These are phyloP conservation scores for Apiospora koreana DNA, from an alignment of 2,329 filamentous ascomycete genomes.

Conservation along the genomic window DNA sequence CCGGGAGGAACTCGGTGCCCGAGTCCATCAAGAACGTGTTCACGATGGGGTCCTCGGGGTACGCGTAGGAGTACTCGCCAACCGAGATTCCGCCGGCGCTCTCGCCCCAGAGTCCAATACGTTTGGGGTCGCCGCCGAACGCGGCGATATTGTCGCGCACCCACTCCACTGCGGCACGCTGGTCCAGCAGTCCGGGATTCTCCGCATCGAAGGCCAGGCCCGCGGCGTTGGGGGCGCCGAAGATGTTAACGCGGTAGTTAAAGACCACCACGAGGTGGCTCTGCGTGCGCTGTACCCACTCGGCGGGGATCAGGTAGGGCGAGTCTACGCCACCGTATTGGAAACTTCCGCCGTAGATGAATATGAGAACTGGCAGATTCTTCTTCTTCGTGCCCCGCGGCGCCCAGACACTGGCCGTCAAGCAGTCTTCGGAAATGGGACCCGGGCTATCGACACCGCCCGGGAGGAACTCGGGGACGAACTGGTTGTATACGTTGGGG, in stretches of 20 bases:
- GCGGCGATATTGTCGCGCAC: conserved; percentile 45
- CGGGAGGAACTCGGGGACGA: conserved; percentile 26
- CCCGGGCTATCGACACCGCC: conserved; percentile 22
- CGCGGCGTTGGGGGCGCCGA: conserved; percentile 34
- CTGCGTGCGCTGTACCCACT: conserved; percentile 30
- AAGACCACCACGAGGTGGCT: conserved; percentile 38
- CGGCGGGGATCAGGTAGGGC: conserved; percentile 38
- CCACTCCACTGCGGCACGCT: conserved; percentile 52
- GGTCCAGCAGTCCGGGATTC: conserved; percentile 52
- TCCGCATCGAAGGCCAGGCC: conserved; percentile 28
- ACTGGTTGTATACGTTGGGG: conserved; percentile 16
- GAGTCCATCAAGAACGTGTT: conserved; percentile 42
- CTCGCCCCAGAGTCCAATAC: conserved; percentile 48
- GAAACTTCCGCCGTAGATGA: conserved; percentile 38
- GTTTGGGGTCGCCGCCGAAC: conserved; percentile 47
- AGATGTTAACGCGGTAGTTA: conserved; percentile 41
- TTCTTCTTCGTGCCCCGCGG: conserved; percentile 5
- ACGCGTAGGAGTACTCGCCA: conserved; percentile 45
- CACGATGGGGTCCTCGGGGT: conserved; percentile 46
- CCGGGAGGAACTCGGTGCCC: conserved; percentile 34
- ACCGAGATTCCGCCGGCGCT: conserved; percentile 45
- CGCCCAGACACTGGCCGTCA: conserved; percentile 3
- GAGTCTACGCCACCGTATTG: conserved; percentile 36
- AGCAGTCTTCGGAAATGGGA: conserved; percentile 13
- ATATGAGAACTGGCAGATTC: conserved; percentile 8